Base-by-base conservation (phyloP, 1,284 basidiomycete species). In the Golubevia sp. region DNA sequence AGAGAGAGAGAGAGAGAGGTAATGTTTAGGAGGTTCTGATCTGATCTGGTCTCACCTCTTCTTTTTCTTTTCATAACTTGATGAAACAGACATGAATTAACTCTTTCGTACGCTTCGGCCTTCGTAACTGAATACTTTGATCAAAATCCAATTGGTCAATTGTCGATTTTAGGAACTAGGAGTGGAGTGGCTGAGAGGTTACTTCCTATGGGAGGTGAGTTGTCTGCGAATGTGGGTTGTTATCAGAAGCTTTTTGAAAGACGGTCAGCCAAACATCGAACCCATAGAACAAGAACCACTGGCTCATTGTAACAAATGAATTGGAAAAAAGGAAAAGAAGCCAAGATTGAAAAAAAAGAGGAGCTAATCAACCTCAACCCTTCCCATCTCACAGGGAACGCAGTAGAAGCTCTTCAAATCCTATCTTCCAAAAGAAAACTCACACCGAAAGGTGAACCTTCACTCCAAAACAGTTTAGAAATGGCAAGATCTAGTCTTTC, bases 51-150 rank as follows among this genome's bases (percentile, higher is more conserved):
- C 30, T 11, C 30, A 5, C 30, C 5, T 5, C 30, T 3, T 34
- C 30, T 34, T 34, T 34, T 11, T 34, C 30, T 11, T 34, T 11
- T 34, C 30, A 34, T 5, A 5, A 3, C 11, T 34, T 34, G 30
- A n/a, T n/a, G n/a, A n/a, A n/a, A 5, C 30, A 34, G 30, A 34
- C 30, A 34, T 11, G 30, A 34, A 34, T 34, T 34, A 11, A 34
- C 30, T 34, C 30, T 34, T 34, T 34, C 30, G 4, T 34, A 34
- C 30, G 30, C 30, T 3, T 5, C 30, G 61, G 91, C 93, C 69
- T 99, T 99, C 74, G 88, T 98, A 23, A 87, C 88, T 6, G 96
- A 99, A 83, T 99, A 96, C 93, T 99, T 98, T 84, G 97, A 99
- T 85, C 97, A 99, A 85, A 99, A 99, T 78, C 96, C 96, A 0